Percentiles rank a stretch among this genome's conserved stretches.
These are phyloP conservation scores for Niebla homalea DNA, from an alignment of 495 filamentous ascomycete species.

Conservation along the genomic window DNA sequence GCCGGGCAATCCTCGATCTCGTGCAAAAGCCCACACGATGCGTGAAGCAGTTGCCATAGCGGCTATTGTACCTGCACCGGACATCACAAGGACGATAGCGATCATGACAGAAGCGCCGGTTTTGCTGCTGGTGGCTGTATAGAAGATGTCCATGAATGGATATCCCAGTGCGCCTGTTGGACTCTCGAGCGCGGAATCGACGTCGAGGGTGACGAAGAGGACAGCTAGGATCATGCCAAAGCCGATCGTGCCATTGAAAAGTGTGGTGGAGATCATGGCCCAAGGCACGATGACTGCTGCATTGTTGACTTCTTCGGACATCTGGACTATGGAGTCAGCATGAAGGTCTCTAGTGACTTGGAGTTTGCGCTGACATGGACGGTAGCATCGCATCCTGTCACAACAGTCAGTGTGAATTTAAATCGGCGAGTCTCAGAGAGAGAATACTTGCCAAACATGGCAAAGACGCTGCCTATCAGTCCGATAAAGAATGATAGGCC, in stretches of 20 bases:
- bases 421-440: not conserved
- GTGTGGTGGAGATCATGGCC: slow-evolving; percentile 31
- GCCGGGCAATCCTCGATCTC: slow-evolving; percentile 40
- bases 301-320: slow-evolving; percentile 41
- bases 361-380: slow-evolving; percentile 25
- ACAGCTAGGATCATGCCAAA: slow-evolving; percentile 37
- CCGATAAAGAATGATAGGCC: slow-evolving; percentile 35
- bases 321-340: slow-evolving; percentile 20
- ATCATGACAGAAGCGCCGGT: slow-evolving; percentile 32
- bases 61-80: slow-evolving; percentile 29
- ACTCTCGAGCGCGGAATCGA: slow-evolving; percentile 23
- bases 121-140: slow-evolving; percentile 27
- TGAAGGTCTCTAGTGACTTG: not conserved
- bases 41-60: slow-evolving; percentile 37
- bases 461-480: slow-evolving; percentile 27
- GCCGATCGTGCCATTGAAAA: slow-evolving; percentile 36
- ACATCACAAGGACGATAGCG: slow-evolving; percentile 30
- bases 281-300: slow-evolving; percentile 33
- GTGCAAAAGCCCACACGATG: slow-evolving; percentile 41
- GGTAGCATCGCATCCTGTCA: slow-evolving; percentile 22
- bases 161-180: slow-evolving; percentile 32
- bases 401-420: not conserved
- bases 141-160: slow-evolving; percentile 40
- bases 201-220: slow-evolving; percentile 35
- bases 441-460: slow-evolving; percentile 23